A percentile compares a stretch with the other conserved stretches of the same genome.
Conservation (phyloP, 2,329 filamentous ascomycete genomes). For the Trichoderma lentiforme region DNA sequence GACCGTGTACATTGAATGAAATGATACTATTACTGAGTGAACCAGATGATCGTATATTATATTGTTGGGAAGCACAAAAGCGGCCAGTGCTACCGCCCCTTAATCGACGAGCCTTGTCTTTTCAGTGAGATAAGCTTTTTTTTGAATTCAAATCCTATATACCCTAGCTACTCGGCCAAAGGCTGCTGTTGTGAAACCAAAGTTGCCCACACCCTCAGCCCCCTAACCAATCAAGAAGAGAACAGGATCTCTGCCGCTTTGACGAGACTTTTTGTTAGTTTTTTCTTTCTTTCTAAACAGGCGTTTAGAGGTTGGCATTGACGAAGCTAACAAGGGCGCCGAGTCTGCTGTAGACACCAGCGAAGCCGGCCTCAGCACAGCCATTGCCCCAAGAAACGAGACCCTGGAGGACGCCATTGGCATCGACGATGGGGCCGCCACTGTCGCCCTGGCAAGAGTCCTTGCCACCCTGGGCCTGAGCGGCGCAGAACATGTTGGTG, state of each 20-base stretch:
- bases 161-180: background rate
- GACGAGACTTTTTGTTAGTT: background rate
- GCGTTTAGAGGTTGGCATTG: constrained; percentile 16
- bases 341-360: constrained; percentile 31
- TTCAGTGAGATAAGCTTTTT: background rate
- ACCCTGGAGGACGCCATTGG: constrained; percentile 25
- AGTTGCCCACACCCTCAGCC: background rate
- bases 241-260: background rate
- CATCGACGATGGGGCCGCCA: constrained; percentile 31
- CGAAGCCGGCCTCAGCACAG: constrained; percentile 26
- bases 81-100: background rate
- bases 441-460: constrained; percentile 34
- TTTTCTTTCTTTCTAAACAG: background rate
- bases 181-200: background rate
- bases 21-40: background rate
- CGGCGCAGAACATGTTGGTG: constrained; percentile 34
- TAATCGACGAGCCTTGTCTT: background rate
- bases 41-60: background rate
- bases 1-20: background rate
- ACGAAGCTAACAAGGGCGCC: constrained; percentile 29
- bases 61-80: background rate
- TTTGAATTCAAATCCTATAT: constrained; percentile 4
- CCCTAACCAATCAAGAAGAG: background rate
- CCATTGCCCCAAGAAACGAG: constrained; percentile 33
- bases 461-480: constrained; percentile 26